Base-by-base conservation (phyloP, 2,329 filamentous ascomycete species). In the Ophiognomonia clavigignenti-juglandacearum region DNA sequence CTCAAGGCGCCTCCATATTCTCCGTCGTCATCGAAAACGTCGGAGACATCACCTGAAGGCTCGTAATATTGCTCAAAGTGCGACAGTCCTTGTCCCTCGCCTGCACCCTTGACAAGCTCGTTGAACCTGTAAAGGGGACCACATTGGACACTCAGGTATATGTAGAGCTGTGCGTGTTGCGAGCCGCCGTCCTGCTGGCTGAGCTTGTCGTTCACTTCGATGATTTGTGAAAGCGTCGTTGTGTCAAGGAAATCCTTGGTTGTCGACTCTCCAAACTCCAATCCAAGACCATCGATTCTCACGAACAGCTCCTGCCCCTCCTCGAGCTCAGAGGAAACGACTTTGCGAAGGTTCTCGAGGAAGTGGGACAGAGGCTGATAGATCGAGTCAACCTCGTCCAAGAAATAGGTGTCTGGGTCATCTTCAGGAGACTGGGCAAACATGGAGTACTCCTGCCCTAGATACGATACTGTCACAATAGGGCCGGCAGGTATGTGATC, bases 211-310 rank as follows among this genome's bases (percentile, higher is more conserved):
- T 51, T 41, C 27, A 53, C 29, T 27, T 53, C 45, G 36, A 53
- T 37, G 13, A 53, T 38, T 14, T 51, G 44, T 19, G 40, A 43
- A 27, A 53, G 51, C 14, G 51, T 51, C 2, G 48, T 45, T 2
- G 27, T 23, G 11, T 53, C 48, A n/a, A 53, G 44, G 20, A 53
- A 53, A 5, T 43, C 48, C 7, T 26, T 34, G 22, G 51, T 45
- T 27, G 51, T 53, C 19, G 51, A 38, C 34, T 78, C 74, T 18
- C 71, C 64, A 58, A 77, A 76, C 57, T 78, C 74, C 26, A 78
- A 63, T 8, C 72, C 73, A 34, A 78, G 66, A 49, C 75, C 70
- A 23, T 77, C 72, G 39, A 78, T 61, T 49, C 74, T 71, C 34
- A 77, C 66, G n/a, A 71, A 64, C 35, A 78, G 59, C 47, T 78